Percentiles rank a stretch among this genome's conserved stretches.
Evolutionary conservation across 129 eudicot genomes (phyloP).

Genomic region (Arctium lappa): DNA sequence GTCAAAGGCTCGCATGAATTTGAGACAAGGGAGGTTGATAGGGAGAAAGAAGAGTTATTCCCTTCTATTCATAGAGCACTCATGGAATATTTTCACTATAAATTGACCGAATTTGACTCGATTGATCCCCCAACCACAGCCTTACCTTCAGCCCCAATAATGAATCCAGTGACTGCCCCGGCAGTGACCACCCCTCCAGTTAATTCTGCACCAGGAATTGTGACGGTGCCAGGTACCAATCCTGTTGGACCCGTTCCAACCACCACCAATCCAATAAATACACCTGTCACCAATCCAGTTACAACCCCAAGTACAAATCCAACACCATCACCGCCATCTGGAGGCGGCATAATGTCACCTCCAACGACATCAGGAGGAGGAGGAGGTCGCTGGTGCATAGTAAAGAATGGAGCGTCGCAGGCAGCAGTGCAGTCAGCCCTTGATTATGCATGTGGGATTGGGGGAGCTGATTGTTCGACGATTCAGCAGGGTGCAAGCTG

Average conservation of each 20-base stretch:
- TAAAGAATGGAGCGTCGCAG: constrained; percentile 62
- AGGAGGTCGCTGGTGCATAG: constrained; percentile 91
- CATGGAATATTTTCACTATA: constrained; percentile 18
- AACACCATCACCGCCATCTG: constrained; percentile 30
- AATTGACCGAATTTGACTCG: constrained; percentile 43
- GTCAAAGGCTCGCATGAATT: constrained; percentile 12
- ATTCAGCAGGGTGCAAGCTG: constrained; percentile 82
- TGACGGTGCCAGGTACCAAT: constrained; percentile 54
- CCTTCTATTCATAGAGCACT: constrained; percentile 39
- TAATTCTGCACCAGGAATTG: constrained; percentile 41
- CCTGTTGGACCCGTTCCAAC: constrained; percentile 7
- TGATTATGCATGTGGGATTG: constrained; percentile 93
- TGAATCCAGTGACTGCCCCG: constrained; percentile 47
- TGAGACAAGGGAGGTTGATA: constrained; percentile 13
- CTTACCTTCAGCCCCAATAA: constrained; percentile 35
- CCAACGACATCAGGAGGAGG: constrained; percentile 30
- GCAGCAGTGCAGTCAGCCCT: constrained; percentile 65
- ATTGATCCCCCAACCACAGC: constrained; percentile 53
- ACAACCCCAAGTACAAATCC: constrained; percentile 1
- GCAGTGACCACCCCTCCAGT: constrained; percentile 29
- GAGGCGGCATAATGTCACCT: constrained; percentile 21
- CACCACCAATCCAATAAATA: constrained; percentile 25
- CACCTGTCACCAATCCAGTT: constrained; percentile 44
- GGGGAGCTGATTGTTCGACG: constrained; percentile 81
- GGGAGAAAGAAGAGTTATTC: constrained; percentile 27